Base-by-base conservation (phyloP, 805 yeast species). In the Kodamaea nitidulidarum region DNA sequence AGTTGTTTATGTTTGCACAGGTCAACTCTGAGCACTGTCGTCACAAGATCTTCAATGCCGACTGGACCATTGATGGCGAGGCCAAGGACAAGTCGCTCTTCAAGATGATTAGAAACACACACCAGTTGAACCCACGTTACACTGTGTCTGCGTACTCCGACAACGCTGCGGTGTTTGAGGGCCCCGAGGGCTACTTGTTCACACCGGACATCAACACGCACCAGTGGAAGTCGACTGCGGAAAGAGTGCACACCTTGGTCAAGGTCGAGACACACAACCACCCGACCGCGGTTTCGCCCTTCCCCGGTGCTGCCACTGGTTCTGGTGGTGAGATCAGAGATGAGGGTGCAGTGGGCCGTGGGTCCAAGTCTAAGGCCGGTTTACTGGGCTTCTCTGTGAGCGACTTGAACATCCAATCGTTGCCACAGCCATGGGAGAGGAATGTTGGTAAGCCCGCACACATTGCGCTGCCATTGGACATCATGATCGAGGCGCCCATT, bases 271-370 rank as follows among this genome's bases (percentile, higher is more conserved):
- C 99, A 17, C 99, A 93, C 64, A 93, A 93, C 68, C 99, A 93
- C 63, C 99, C 99, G 40, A 93, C 99, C 17, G 98, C 98, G 1
- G 97, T 93, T 4, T 91, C 98, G 16, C 99, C 99, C 29, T 93
- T 88, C 67, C 90, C 98, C 3, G 99, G 99, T 63, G 99, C 99
- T 22, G 95, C 99, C 31, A 93, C 99, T 10, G 99, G 99, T 47
- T 90, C 98, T 8, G 99, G 99, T 62, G 99, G 99, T 71, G 99
- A 93, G 67, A 93, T 93, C 56, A 86, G 99, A 75, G 99, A 93
- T 65, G 99, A 93, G 70, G 98, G 97, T 68, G 98, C 99, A 21
- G 96, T 93, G 17, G 99, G 99, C 47, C 80, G 97, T 62, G 99
- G 99, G 33, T 91, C 98, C 17, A 88, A 88, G 63, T 79, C 98